Percentiles rank a stretch among this genome's conserved stretches.
These are phyloP conservation scores for Leishmania tropica DNA, from an alignment of 208 protist species.

Conservation along the genomic window DNA sequence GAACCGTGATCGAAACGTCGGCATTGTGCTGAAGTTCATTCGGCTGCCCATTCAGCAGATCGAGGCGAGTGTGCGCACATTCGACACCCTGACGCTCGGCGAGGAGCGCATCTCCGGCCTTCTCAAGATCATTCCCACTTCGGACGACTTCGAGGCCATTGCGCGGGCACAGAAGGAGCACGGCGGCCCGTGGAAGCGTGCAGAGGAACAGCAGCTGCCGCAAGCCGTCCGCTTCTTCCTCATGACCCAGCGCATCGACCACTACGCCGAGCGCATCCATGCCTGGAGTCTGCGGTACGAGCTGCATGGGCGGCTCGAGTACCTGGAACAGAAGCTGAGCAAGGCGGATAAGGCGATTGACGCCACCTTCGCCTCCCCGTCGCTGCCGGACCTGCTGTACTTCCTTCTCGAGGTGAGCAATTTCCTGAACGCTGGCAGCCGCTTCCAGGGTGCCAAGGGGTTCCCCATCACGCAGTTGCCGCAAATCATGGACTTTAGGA, in stretches of 20 bases:
- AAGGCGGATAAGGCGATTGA: slow-evolving; percentile 36
- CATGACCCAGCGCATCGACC: slow-evolving; percentile 72
- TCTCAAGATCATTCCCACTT: slow-evolving; percentile 68
- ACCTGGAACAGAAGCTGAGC: slow-evolving; percentile 60
- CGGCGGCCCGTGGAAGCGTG: slow-evolving; percentile 39
- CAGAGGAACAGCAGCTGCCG: slow-evolving; percentile 54
- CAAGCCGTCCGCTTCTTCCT: slow-evolving; percentile 71
- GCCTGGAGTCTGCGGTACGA: slow-evolving; percentile 75
- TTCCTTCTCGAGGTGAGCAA: slow-evolving; percentile 74
- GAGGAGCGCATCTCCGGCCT: slow-evolving; percentile 70
- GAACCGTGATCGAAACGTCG: slow-evolving; percentile 71
- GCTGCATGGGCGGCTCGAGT: slow-evolving; percentile 47
- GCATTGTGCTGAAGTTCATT: slow-evolving; percentile 80
- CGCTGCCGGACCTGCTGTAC: slow-evolving; percentile 61
- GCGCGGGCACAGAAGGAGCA: slow-evolving; percentile 41
- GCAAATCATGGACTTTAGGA: slow-evolving; percentile 68
- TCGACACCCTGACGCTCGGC: slow-evolving; percentile 76
- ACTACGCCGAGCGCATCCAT: slow-evolving; percentile 72
- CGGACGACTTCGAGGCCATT: slow-evolving; percentile 59
- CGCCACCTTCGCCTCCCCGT: slow-evolving; percentile 46
- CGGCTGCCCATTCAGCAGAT: slow-evolving; percentile 76
- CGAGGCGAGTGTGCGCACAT: slow-evolving; percentile 69
- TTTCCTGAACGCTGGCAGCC: slow-evolving; percentile 79
- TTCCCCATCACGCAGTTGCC: slow-evolving; percentile 79
- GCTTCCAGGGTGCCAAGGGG: slow-evolving; percentile 66